A percentile compares a stretch with the other conserved stretches of the same genome.
These are phyloP conservation scores for Gryganskiella cystojenkinii DNA, from an alignment of 192 early-diverging fungal species.

Conservation along the genomic window DNA sequence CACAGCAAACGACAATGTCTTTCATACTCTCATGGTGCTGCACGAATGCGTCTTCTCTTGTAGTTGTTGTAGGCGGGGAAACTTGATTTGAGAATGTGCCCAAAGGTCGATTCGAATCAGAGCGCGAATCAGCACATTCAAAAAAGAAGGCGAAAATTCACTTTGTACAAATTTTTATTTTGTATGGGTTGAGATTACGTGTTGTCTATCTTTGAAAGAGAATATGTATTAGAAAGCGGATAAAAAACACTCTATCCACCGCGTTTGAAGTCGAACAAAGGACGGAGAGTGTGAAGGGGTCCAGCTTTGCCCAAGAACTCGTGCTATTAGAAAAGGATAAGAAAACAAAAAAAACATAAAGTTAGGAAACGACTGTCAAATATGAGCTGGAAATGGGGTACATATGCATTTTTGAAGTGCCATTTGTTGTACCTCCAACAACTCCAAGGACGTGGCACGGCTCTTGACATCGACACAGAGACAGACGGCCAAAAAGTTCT, in stretches of 20 bases:
- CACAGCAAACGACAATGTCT: not conserved
- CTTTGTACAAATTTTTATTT: no score
- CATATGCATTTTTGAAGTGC: no score
- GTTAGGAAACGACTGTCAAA: not conserved
- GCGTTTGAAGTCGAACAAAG: constrained; percentile 67
- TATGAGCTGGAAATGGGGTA: no score
- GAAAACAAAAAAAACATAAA: constrained; percentile 3
- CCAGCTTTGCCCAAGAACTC: constrained; percentile 74
- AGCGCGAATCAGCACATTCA: no score
- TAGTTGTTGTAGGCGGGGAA: no score
- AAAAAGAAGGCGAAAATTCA: no score
- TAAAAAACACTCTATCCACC: constrained; percentile 13
- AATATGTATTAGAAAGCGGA: no score
- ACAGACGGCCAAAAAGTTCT: constrained; percentile 88
- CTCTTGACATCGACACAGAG: constrained; percentile 90
- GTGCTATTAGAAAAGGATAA: constrained; percentile 57
- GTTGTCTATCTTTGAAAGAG: no score
- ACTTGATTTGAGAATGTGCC: no score
- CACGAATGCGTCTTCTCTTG: no score
- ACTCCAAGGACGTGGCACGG: constrained; percentile 79
- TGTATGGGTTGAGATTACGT: no score
- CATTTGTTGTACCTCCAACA: constrained; percentile 68
- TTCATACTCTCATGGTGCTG: constrained; percentile 2
- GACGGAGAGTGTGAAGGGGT: constrained; percentile 68
- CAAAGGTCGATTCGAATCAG: no score